phyloP scores from a whole-genome alignment of 805 yeast genomes.

The Candida succiphila region DNA sequence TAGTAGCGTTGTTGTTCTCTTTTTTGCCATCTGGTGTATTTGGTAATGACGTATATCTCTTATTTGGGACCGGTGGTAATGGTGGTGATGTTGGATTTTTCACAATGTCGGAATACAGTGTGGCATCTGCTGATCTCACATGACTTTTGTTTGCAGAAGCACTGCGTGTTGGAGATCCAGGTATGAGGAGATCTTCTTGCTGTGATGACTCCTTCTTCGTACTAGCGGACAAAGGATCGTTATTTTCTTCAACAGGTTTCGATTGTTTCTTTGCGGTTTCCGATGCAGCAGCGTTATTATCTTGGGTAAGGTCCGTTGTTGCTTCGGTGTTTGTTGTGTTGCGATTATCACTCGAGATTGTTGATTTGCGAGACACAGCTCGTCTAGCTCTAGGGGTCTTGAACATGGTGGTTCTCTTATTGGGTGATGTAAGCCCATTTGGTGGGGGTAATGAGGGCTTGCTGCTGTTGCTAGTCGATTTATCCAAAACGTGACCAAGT shows the following conservation, averaged over 20 bases:
- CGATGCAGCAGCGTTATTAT: slow-evolving; percentile 11
- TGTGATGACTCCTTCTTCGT: background rate
- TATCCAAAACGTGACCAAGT: slow-evolving; percentile 7
- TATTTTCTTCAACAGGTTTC: background rate
- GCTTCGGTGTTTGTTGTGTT: slow-evolving; percentile 1
- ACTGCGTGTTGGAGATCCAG: no score
- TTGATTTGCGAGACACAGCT: background rate
- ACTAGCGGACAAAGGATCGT: background rate
- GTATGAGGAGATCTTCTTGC: background rate
- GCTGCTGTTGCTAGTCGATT: slow-evolving; percentile 12
- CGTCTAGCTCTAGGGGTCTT: slow-evolving; percentile 39
- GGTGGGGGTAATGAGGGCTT: slow-evolving; percentile 7
- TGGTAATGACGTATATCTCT: background rate
- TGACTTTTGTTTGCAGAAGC: background rate
- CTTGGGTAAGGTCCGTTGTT: slow-evolving; percentile 1
- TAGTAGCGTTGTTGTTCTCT: background rate
- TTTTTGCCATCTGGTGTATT: slow-evolving; percentile 1
- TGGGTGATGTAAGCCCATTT: slow-evolving; percentile 22
- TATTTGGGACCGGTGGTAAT: background rate
- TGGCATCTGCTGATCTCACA: slow-evolving; percentile 38
- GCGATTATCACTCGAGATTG: background rate
- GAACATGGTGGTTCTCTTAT: slow-evolving; percentile 30
- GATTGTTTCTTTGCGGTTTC: slow-evolving; percentile 15
- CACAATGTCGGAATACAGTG: slow-evolving; percentile 37
- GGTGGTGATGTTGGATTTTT: slow-evolving; percentile 4